phyloP scores from a whole-genome alignment of 768 basidiomycete species.

The Tricholoma matsutake region DNA sequence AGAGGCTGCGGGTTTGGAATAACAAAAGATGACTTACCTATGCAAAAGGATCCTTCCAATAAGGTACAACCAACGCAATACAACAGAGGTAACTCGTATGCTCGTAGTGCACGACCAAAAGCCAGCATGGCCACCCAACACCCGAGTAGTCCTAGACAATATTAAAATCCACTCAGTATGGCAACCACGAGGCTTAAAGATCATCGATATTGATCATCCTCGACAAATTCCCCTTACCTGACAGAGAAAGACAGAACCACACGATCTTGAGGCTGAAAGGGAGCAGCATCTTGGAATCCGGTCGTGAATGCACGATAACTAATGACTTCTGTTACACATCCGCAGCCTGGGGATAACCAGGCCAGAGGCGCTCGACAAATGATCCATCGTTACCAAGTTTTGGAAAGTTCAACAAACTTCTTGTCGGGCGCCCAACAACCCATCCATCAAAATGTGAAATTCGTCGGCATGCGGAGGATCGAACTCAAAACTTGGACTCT shows the following conservation, averaged over 20 bases:
- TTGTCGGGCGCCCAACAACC: no score
- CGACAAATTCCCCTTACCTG: constrained; percentile 36
- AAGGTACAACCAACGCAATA: constrained; percentile 51
- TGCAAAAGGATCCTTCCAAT: constrained; percentile 54
- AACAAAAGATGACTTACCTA: constrained; percentile 39
- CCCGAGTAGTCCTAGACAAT: constrained; percentile 42
- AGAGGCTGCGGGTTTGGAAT: neutral
- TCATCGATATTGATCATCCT: neutral
- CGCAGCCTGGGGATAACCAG: neutral
- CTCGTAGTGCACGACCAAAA: constrained; percentile 41
- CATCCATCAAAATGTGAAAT: no score
- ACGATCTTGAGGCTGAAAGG: constrained; percentile 51
- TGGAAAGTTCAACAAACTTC: no score
- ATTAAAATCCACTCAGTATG: neutral
- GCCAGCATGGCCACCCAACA: constrained; percentile 48
- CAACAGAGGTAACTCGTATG: constrained; percentile 43
- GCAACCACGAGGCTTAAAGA: neutral
- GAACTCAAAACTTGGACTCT: no score
- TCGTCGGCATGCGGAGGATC: no score
- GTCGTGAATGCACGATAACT: neutral
- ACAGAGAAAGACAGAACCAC: constrained; percentile 59
- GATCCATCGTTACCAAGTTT: no score
- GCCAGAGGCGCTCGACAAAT: neutral
- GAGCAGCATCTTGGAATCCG: constrained; percentile 38
- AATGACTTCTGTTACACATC: neutral